These are phyloP conservation scores for Suhomyces faveliae DNA, from an alignment of 805 yeast genomes.

Conservation along the genomic window DNA sequence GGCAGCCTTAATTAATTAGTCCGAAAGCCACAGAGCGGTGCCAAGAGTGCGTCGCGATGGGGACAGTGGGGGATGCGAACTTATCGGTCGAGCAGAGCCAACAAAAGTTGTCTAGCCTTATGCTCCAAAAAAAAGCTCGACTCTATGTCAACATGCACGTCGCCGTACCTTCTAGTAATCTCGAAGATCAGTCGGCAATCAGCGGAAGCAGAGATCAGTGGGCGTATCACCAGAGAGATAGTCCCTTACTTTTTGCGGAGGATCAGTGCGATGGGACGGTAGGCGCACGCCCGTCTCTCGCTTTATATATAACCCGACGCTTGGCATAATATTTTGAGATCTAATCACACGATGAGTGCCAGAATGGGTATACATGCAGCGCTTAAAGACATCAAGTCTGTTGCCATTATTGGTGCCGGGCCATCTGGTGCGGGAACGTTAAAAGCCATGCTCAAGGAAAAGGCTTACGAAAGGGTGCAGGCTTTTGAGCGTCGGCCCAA, in stretches of 20 bases:
- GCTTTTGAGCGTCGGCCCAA: slow-evolving; percentile 57
- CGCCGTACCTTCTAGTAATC: not conserved
- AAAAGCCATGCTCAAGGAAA: slow-evolving; percentile 55
- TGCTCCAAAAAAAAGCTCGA: too few species aligned
- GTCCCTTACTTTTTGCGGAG: too few species aligned
- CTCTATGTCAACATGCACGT: not conserved
- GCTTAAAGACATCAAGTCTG: slow-evolving; percentile 25
- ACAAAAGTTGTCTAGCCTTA: not conserved
- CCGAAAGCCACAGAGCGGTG: not conserved
- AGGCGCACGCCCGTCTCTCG: not conserved
- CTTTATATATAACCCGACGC: not conserved
- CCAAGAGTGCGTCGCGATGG: not conserved
- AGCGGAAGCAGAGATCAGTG: too few species aligned
- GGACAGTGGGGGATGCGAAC: not conserved
- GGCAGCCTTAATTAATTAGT: not conserved
- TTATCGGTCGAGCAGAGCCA: not conserved
- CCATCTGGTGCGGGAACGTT: slow-evolving; percentile 53
- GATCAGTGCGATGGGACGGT: not conserved
- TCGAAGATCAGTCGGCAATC: not conserved
- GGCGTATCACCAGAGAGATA: too few species aligned
- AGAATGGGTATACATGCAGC: not conserved
- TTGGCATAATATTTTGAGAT: not conserved
- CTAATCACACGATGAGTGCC: not conserved
- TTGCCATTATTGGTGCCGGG: slow-evolving; percentile 78
- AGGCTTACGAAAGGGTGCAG: slow-evolving; percentile 44